These are phyloP conservation scores for Penicillium samsonianum DNA, from an alignment of 495 filamentous ascomycete genomes.

Conservation along the genomic window DNA sequence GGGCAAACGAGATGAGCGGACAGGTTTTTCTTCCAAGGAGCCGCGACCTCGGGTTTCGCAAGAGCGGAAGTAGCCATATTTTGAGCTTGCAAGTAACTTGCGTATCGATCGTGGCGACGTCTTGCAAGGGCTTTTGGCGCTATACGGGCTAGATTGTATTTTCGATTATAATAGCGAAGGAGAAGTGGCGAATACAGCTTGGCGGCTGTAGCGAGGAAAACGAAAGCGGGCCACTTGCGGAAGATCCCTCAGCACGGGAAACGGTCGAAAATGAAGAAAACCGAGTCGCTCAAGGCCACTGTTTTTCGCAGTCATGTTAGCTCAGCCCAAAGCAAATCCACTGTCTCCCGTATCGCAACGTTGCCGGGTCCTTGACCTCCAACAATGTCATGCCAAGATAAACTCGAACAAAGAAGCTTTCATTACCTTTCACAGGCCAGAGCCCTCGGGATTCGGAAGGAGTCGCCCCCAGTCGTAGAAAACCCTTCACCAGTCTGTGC, in stretches of 20 bases:
- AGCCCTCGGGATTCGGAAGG: slow-evolving; percentile 15
- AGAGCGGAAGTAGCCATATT: slow-evolving; percentile 43
- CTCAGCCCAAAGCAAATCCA: slow-evolving; percentile 4
- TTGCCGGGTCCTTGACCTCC: slow-evolving; percentile 3
- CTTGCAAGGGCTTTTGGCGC: slow-evolving; percentile 45
- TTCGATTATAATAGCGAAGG: slow-evolving; percentile 51
- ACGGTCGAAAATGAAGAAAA: neutral
- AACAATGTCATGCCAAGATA: slow-evolving; percentile 17
- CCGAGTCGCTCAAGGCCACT: slow-evolving; percentile 12
- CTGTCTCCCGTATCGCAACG: slow-evolving; percentile 11
- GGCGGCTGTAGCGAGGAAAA: slow-evolving; percentile 42
- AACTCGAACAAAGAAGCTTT: slow-evolving; percentile 9
- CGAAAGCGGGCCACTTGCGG: slow-evolving; percentile 5
- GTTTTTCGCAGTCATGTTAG: slow-evolving; percentile 11
- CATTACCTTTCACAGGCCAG: slow-evolving; percentile 42
- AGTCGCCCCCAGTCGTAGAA: slow-evolving; percentile 33
- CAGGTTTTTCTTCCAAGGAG: slow-evolving; percentile 72
- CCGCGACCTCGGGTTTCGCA: slow-evolving; percentile 26
- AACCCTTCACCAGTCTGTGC: slow-evolving; percentile 33
- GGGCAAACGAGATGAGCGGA: slow-evolving; percentile 79
- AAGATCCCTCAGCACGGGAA: slow-evolving; percentile 9
- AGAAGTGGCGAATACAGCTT: slow-evolving; percentile 69
- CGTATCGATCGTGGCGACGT: slow-evolving; percentile 31
- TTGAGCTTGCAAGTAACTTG: slow-evolving; percentile 22
- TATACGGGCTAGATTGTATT: slow-evolving; percentile 44